phyloP scores from a whole-genome alignment of 371 early-diverging fungal species.

The Zancudomyces culisetae region DNA sequence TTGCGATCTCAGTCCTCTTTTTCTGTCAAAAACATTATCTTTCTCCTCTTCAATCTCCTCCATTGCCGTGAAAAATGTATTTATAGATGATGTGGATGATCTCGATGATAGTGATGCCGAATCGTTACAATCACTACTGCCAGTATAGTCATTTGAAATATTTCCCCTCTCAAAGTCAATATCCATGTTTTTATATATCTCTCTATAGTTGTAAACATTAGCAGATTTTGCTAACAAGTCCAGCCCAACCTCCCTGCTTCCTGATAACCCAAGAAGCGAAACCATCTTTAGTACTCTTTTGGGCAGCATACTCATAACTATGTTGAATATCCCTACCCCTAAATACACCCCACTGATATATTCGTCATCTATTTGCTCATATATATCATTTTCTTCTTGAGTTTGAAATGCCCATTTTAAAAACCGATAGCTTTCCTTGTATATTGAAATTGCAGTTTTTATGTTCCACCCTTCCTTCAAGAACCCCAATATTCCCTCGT shows the following conservation, averaged over 20 bases:
- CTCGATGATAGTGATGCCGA: too few relatives aligned
- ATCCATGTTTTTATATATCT: too few relatives aligned
- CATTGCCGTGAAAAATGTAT: not conserved
- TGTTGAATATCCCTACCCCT: conserved; percentile 46
- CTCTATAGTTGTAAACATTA: not conserved
- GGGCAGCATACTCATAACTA: conserved; percentile 44
- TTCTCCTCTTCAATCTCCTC: not conserved
- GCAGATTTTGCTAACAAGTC: conserved; percentile 33
- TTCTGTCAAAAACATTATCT: conserved; percentile 1
- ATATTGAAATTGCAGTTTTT: conserved; percentile 37
- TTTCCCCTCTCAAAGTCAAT: too few relatives aligned
- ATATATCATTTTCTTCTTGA: conserved; percentile 6
- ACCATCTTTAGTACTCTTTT: conserved; percentile 32
- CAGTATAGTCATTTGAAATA: too few relatives aligned
- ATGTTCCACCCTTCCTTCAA: conserved; percentile 54
- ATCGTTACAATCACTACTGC: too few relatives aligned
- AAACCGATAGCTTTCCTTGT: conserved; percentile 34
- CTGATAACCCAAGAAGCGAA: conserved; percentile 53
- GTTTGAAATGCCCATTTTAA: conserved; percentile 22
- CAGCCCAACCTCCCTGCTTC: conserved; percentile 42
- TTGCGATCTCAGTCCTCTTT: conserved; percentile 32
- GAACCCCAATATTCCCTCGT: conserved; percentile 47
- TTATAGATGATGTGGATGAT: not conserved
- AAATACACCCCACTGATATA: conserved; percentile 51
- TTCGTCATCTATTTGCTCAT: conserved; percentile 34